Base-by-base conservation (phyloP, 306 rosid species). In the Amphicarpaea edgeworthii region DNA sequence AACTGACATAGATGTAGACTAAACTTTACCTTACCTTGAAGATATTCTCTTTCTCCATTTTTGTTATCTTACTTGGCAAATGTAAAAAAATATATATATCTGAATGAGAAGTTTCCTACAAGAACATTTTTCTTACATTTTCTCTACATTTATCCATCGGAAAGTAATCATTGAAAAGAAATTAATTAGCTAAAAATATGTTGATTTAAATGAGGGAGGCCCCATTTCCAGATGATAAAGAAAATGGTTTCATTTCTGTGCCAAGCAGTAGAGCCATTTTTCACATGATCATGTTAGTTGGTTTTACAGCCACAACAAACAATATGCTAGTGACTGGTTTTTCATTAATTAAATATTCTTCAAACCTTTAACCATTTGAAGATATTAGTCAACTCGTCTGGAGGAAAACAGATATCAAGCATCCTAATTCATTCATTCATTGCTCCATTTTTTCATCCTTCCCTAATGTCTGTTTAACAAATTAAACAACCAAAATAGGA, bases 271-370 rank as follows among this genome's bases (percentile, higher is more conserved):
- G 1, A 11, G 1, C 5, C 38, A 26, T 58, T 1, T 19, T 57
- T 24, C 17, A 15, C 20, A 26, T 58, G 65, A 14, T 2, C 40
- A 58, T 12, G 11, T 28, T 26, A 6, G 19, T 58, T 58, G 11
- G 17, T 58, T 58, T 58, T 58, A 24, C 2, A 0, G 37, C 8
- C 9, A 57, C 37, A 57, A 23, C 24, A 42, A 8, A 34, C 8
- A 0, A 34, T 34, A 0, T 14, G 64, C 8, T 2, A 12, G 3
- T 55, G n/a, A 23, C 2, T 2, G 38, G 38, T 14, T 58, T 6
- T 57, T 57, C 34, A 30, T 30, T 15, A 59, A 59, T 59, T 59
- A 21, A 28, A 15, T 59, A 15, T 59, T 58, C 63, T 24, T 58
- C 64, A 14, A 24, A 28, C 17, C 41, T 59, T 59, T 19, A 57